phyloP scores from a whole-genome alignment of 2,329 filamentous ascomycete genomes.

The Diaporthe sp. region DNA sequence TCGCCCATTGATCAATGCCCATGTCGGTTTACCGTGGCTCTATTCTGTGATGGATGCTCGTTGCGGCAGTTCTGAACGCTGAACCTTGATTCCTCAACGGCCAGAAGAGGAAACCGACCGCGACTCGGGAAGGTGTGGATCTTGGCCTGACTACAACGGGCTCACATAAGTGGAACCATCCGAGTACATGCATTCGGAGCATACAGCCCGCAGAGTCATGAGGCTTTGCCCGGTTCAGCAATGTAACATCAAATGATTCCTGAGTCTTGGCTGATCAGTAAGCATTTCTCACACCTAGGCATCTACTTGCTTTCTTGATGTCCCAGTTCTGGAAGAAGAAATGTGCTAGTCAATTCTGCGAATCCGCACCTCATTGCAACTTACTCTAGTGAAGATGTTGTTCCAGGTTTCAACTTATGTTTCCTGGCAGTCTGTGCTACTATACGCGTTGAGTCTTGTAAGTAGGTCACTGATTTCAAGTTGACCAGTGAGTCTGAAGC shows the following conservation, averaged over 20 bases:
- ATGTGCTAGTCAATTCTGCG: background rate
- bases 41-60: too few species aligned
- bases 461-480: background rate
- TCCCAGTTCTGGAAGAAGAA: background rate
- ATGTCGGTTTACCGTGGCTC: background rate
- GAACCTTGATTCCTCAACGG: background rate
- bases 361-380: background rate
- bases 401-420: background rate
- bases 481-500: background rate
- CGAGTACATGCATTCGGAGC: background rate
- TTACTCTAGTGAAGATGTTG: conserved; percentile 7
- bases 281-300: background rate
- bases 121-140: background rate
- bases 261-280: background rate
- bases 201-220: conserved; percentile 3
- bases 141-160: background rate
- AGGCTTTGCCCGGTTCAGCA: too few species aligned
- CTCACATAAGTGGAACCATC: background rate
- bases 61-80: background rate
- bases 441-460: background rate
- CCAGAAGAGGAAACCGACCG: conserved; percentile 3
- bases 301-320: conserved; percentile 1
- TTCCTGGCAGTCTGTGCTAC: conserved; percentile 2
- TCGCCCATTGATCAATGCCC: background rate
- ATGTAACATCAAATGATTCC: background rate